Evolutionary conservation across 768 basidiomycete species (phyloP).

Genomic region (Boletus huronensis): DNA sequence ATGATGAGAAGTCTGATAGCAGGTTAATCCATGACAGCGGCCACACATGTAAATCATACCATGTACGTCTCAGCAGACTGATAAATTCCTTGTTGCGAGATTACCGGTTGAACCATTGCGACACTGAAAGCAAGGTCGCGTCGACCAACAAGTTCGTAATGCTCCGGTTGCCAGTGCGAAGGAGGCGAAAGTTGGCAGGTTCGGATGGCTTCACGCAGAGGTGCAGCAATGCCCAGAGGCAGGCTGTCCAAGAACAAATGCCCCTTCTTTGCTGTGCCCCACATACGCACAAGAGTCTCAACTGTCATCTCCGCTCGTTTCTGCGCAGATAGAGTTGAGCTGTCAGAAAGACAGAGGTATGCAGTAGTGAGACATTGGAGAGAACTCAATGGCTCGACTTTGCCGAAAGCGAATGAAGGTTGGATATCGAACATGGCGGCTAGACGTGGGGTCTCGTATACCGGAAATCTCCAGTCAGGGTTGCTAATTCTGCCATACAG

Average conservation of each 20-base stretch:
- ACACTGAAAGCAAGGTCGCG: conserved; percentile 33
- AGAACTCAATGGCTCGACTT: conserved; percentile 52
- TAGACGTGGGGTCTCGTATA: conserved; percentile 42
- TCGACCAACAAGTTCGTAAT: conserved; percentile 33
- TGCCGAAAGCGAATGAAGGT: conserved; percentile 60
- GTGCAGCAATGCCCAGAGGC: conserved; percentile 69
- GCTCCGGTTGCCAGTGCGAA: conserved; percentile 58
- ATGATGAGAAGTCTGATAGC: conserved; percentile 44
- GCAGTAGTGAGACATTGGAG: conserved; percentile 52
- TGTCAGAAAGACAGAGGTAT: conserved; percentile 60
- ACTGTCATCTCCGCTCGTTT: conserved; percentile 68
- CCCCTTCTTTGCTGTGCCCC: conserved; percentile 38
- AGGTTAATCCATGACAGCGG: conserved; percentile 8
- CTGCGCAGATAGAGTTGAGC: conserved; percentile 45
- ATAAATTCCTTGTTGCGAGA: conserved; percentile 28
- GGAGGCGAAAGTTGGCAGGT: conserved; percentile 80
- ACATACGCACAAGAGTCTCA: conserved; percentile 46
- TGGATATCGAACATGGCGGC: conserved; percentile 47
- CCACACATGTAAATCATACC: conserved; percentile 8
- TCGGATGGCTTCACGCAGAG: conserved; percentile 80
- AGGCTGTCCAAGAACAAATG: conserved; percentile 50
- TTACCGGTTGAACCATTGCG: conserved; percentile 28
- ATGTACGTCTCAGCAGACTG: conserved; percentile 34
- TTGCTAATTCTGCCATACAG: conserved; percentile 56
- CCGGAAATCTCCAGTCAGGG: conserved; percentile 63